Conservation (phyloP, 805 yeast genomes). For the Hanseniaspora guilliermondii region DNA sequence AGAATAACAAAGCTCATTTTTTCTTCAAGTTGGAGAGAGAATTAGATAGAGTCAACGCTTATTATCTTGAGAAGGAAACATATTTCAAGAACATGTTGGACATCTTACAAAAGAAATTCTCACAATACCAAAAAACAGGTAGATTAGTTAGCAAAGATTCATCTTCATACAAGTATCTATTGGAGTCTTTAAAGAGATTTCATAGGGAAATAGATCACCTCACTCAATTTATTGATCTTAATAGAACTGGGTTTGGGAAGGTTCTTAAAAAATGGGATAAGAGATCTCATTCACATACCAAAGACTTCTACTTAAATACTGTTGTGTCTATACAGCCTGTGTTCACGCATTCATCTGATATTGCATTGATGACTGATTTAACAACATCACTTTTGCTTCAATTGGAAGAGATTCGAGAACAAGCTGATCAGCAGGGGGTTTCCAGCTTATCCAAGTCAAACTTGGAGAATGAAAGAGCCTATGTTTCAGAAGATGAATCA, state of each 20-base stretch:
- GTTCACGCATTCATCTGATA: slow-evolving; percentile 69
- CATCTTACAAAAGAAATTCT: slow-evolving; percentile 59
- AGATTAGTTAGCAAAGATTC: slow-evolving; percentile 47
- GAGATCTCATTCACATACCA: slow-evolving; percentile 85
- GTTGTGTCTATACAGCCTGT: slow-evolving; percentile 96
- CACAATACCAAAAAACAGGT: slow-evolving; percentile 35
- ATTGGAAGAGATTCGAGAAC: slow-evolving; percentile 22
- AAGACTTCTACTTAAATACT: slow-evolving; percentile 78
- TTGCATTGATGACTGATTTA: slow-evolving; percentile 70
- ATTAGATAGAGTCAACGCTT: slow-evolving; percentile 86
- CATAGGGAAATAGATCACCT: slow-evolving; percentile 77
- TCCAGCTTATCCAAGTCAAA: neutral
- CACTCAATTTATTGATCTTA: slow-evolving; percentile 87
- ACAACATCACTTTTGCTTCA: slow-evolving; percentile 24
- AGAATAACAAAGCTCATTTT: slow-evolving; percentile 81
- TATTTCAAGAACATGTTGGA: slow-evolving; percentile 71
- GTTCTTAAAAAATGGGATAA: slow-evolving; percentile 97
- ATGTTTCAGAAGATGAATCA: neutral
- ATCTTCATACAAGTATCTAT: slow-evolving; percentile 66
- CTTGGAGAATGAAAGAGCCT: neutral
- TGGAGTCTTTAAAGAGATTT: slow-evolving; percentile 79
- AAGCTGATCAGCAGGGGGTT: slow-evolving; percentile 1
- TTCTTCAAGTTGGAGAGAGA: slow-evolving; percentile 85
- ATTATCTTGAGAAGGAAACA: slow-evolving; percentile 81
- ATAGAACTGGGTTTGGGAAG: slow-evolving; percentile 91